Evolutionary conservation across 768 basidiomycete genomes (phyloP).

Genomic region (Termitomyces sp.): DNA sequence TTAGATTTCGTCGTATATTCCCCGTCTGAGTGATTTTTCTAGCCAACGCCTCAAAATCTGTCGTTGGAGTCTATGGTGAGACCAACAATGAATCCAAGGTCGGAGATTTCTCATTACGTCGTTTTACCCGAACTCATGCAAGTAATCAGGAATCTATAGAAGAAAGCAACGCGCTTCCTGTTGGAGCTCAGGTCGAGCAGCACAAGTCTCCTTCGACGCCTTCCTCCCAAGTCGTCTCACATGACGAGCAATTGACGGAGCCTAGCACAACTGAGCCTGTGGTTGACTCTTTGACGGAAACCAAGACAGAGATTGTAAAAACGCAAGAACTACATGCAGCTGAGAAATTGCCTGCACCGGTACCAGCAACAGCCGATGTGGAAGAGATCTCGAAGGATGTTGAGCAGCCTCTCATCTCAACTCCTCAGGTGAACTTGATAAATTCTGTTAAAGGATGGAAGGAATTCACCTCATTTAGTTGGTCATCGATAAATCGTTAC

Average conservation of each 20-base stretch:
- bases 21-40: not conserved
- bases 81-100: not conserved
- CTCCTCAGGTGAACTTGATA: constrained; percentile 10
- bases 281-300: not conserved
- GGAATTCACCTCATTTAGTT: constrained; percentile 7
- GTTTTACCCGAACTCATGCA: not conserved
- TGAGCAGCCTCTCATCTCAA: not conserved
- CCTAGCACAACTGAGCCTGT: not conserved
- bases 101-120: not conserved
- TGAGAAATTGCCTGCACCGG: not conserved
- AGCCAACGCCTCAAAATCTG: not conserved
- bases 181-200: constrained; percentile 26
- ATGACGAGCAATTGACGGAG: constrained; percentile 13
- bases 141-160: not conserved
- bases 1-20: not conserved
- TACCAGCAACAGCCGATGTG: not conserved
- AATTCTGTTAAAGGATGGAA: not conserved
- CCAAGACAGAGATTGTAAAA: not conserved
- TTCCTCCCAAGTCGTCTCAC: constrained; percentile 40
- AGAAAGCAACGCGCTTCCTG: not conserved
- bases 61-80: not conserved
- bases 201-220: constrained; percentile 50
- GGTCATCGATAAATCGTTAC: constrained; percentile 17
- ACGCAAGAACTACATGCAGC: not conserved
- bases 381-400: constrained; percentile 8